Percentiles rank a stretch among this genome's conserved stretches.
phyloP scores from a whole-genome alignment of 768 basidiomycete species.

The Agrocybe chaxingu region DNA sequence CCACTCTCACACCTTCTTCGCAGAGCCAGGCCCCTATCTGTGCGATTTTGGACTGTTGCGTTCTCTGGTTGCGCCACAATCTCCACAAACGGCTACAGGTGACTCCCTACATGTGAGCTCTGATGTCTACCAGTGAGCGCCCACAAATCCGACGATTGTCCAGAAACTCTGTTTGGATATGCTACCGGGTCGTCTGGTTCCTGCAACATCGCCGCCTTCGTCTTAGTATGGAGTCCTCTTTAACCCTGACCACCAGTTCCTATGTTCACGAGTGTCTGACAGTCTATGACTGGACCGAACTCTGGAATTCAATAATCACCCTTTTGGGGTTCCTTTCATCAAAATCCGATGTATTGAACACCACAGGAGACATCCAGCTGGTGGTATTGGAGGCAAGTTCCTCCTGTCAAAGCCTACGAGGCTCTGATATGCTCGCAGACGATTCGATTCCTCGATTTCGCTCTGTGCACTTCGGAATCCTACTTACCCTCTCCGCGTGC shows the following conservation, averaged over 20 bases:
- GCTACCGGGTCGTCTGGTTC: slow-evolving; percentile 55
- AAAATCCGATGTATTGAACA: slow-evolving; percentile 50
- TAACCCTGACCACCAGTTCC: neutral
- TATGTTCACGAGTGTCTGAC: slow-evolving; percentile 2
- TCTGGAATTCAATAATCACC: slow-evolving; percentile 58
- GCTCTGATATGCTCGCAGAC: slow-evolving; percentile 29
- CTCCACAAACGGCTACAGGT: slow-evolving; percentile 61
- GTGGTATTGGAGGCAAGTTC: slow-evolving; percentile 51
- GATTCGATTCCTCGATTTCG: slow-evolving; percentile 50
- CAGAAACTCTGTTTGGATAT: slow-evolving; percentile 55
- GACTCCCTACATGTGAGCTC: slow-evolving; percentile 50
- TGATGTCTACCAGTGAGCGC: neutral
- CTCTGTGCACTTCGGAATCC: slow-evolving; percentile 46
- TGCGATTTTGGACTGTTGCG: slow-evolving; percentile 63
- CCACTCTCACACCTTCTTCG: slow-evolving; percentile 17
- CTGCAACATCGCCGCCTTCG: slow-evolving; percentile 51
- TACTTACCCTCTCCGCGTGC: slow-evolving; percentile 53
- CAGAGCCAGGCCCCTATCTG: slow-evolving; percentile 45
- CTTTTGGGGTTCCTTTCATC: slow-evolving; percentile 53
- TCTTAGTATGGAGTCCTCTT: slow-evolving; percentile 41
- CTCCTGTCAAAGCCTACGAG: neutral
- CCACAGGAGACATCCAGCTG: slow-evolving; percentile 49
- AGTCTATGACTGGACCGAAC: slow-evolving; percentile 68
- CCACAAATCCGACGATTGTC: slow-evolving; percentile 1
- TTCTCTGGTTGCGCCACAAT: slow-evolving; percentile 70